phyloP scores from a whole-genome alignment of 78 protist genomes.

The Dictyostelium brefeldianum region DNA sequence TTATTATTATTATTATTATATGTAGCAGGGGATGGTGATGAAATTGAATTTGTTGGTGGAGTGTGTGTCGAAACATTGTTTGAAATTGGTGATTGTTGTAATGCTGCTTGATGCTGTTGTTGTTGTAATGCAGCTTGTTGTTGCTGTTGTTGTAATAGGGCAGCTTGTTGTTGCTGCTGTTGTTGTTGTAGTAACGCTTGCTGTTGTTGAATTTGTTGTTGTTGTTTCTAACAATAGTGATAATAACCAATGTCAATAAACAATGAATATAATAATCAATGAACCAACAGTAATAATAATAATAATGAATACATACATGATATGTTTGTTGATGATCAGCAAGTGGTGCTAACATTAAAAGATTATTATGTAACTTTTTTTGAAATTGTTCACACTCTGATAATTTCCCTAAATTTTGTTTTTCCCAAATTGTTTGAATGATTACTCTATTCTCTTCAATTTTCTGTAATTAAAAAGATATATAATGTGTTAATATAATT shows the following conservation, averaged over 20 bases:
- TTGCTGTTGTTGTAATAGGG: neutral
- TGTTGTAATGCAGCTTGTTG: neutral
- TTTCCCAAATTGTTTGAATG: constrained; percentile 18
- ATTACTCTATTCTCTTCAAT: neutral
- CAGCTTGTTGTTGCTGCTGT: neutral
- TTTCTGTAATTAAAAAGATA: too few species aligned
- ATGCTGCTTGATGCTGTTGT: neutral
- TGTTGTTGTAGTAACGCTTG: neutral
- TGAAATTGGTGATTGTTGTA: constrained; percentile 14
- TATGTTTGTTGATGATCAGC: constrained; percentile 19
- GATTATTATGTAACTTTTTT: constrained; percentile 8
- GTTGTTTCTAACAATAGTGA: too few species aligned
- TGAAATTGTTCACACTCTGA: neutral
- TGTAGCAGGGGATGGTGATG: neutral
- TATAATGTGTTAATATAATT: too few species aligned
- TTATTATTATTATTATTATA: neutral
- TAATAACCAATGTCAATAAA: too few species aligned
- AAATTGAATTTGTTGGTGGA: neutral
- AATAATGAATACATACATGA: neutral
- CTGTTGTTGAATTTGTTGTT: neutral
- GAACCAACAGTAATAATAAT: too few species aligned
- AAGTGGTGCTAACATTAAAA: neutral
- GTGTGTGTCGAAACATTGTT: neutral
- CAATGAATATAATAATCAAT: too few species aligned
- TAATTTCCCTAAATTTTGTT: constrained; percentile 17